These are phyloP conservation scores for Kregervanrija pseudodelftensis DNA, from an alignment of 805 yeast species.

Conservation along the genomic window DNA sequence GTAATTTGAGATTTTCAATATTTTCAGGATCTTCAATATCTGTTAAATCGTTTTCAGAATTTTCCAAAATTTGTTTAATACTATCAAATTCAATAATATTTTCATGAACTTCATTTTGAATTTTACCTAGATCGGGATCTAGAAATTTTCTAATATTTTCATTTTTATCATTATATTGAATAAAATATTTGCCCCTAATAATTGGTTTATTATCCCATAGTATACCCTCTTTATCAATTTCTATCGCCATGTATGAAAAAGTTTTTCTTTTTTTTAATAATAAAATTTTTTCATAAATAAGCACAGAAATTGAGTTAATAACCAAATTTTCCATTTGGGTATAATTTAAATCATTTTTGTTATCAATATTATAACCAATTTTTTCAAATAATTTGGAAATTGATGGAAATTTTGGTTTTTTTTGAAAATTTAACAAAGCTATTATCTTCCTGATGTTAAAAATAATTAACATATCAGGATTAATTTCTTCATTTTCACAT, in stretches of 20 bases:
- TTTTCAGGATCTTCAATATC: neutral
- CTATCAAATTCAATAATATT: neutral
- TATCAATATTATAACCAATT: slow-evolving; percentile 3
- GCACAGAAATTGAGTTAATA: slow-evolving; percentile 14
- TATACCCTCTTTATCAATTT: slow-evolving; percentile 11
- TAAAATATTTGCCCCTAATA: slow-evolving; percentile 11
- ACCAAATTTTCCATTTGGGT: neutral
- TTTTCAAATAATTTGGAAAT: neutral
- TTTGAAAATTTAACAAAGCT: slow-evolving; percentile 2
- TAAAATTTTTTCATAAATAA: slow-evolving; percentile 14
- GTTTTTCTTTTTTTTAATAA: slow-evolving; percentile 8
- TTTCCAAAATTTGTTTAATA: slow-evolving; percentile 6
- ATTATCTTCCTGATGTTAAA: slow-evolving; percentile 18
- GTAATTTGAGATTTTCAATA: neutral
- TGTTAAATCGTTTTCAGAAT: neutral
- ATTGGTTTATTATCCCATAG: slow-evolving; percentile 10
- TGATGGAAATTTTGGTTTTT: slow-evolving; percentile 3
- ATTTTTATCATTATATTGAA: slow-evolving; percentile 5
- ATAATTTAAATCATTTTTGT: neutral
- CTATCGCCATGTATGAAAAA: slow-evolving; percentile 8
- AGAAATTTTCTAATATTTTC: slow-evolving; percentile 5
- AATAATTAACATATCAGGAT: slow-evolving; percentile 12
- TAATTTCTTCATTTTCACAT: slow-evolving; percentile 7
- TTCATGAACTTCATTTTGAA: neutral
- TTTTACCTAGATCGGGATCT: slow-evolving; percentile 5